Evolutionary conservation across 2,329 filamentous ascomycete genomes (phyloP).

Genomic region (Ophiocordyceps camponoti-floridani): DNA sequence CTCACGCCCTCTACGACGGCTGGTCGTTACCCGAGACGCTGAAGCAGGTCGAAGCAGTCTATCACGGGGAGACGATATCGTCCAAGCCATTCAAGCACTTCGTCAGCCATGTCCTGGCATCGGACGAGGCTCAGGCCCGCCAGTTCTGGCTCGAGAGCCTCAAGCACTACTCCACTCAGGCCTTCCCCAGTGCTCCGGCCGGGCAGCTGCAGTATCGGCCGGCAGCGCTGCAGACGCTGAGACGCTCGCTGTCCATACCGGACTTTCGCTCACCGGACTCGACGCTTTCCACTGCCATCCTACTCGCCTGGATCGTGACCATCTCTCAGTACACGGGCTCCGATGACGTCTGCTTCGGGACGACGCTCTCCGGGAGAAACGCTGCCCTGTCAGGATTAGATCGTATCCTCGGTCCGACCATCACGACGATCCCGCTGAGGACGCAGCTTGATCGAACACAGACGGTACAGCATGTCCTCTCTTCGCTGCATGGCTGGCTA

Average conservation of each 20-base stretch:
- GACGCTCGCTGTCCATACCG: conserved; percentile 15
- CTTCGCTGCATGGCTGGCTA: conserved; percentile 4
- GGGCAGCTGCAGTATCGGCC: conserved; percentile 22
- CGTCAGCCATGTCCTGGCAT: conserved; percentile 21
- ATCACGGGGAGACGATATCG: neutral
- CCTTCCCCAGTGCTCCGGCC: conserved; percentile 23
- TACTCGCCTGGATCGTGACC: conserved; percentile 30
- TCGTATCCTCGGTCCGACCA: conserved; percentile 11
- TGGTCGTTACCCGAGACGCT: conserved; percentile 24
- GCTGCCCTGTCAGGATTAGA: conserved; percentile 7
- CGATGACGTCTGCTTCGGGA: conserved; percentile 22
- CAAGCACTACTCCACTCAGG: conserved; percentile 16
- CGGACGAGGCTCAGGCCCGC: conserved; percentile 17
- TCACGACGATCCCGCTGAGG: conserved; percentile 23
- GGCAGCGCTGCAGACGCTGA: conserved; percentile 17
- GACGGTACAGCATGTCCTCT: conserved; percentile 2
- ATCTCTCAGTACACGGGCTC: conserved; percentile 25
- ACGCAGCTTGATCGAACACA: conserved; percentile 13
- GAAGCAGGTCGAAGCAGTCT: conserved; percentile 8
- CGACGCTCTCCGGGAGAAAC: conserved; percentile 21
- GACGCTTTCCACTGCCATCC: conserved; percentile 7
- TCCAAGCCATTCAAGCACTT: conserved; percentile 20
- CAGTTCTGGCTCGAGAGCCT: conserved; percentile 24
- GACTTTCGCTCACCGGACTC: conserved; percentile 7
- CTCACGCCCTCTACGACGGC: conserved; percentile 34